Percentiles rank a stretch among this genome's conserved stretches.
Evolutionary conservation across 192 early-diverging fungal genomes (phyloP).

Genomic region (Hyaloraphidium curvatum): DNA sequence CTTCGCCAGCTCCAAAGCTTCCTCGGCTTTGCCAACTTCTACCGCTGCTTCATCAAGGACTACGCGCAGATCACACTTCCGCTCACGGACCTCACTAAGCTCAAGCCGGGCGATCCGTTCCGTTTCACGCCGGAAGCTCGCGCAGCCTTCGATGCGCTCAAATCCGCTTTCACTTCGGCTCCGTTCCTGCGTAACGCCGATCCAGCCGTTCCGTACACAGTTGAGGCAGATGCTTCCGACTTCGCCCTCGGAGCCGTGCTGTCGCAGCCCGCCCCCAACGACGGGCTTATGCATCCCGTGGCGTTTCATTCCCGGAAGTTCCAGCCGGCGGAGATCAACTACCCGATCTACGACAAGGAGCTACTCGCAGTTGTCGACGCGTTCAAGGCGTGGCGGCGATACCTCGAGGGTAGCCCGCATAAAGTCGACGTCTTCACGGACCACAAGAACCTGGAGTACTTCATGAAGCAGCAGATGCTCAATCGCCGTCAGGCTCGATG

Average conservation of each 20-base stretch:
- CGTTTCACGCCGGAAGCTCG: neutral
- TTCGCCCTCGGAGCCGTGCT: constrained; percentile 14
- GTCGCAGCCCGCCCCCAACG: too few species aligned
- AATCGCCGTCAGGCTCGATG: constrained; percentile 16
- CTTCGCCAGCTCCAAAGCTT: constrained; percentile 9
- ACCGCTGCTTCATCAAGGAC: constrained; percentile 12
- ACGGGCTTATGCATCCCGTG: constrained; percentile 19
- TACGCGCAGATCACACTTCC: constrained; percentile 13
- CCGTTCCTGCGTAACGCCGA: constrained; percentile 15
- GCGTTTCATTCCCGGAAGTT: constrained; percentile 12
- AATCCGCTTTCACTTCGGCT: constrained; percentile 6
- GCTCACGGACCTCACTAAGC: constrained; percentile 6
- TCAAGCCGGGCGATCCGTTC: constrained; percentile 11
- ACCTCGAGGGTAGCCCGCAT: constrained; percentile 9
- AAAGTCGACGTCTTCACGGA: constrained; percentile 15
- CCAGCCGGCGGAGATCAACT: constrained; percentile 11
- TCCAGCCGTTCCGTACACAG: constrained; percentile 4
- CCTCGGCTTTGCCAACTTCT: constrained; percentile 15
- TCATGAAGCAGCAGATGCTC: constrained; percentile 9
- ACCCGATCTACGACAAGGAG: constrained; percentile 18
- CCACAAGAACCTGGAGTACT: constrained; percentile 22
- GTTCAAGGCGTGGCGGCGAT: constrained; percentile 16
- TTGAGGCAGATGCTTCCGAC: constrained; percentile 18
- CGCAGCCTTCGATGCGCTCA: constrained; percentile 12
- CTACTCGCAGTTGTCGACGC: constrained; percentile 19